A percentile compares a stretch with the other conserved stretches of the same genome.
Conservation (phyloP, 805 yeast genomes). For the Jamesozyma piceae region DNA sequence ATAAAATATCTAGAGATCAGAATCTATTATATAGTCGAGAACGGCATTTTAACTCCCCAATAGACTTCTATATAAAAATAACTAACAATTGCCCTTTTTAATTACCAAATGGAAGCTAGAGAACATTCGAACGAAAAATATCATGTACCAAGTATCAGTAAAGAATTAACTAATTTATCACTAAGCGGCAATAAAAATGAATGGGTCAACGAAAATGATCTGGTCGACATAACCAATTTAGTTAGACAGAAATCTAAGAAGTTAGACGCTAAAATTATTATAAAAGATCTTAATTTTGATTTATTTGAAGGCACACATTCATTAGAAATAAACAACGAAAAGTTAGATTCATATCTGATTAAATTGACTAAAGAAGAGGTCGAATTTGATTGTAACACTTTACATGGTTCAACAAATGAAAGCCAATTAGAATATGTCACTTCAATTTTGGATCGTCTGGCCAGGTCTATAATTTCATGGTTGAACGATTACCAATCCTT, state of each 20-base stretch:
- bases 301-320: conserved; percentile 83
- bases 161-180: background rate
- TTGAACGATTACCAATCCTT: conserved; percentile 56
- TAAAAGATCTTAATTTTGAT: conserved; percentile 50
- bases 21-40: background rate
- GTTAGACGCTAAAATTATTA: conserved; percentile 46
- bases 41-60: background rate
- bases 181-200: background rate
- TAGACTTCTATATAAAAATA: background rate
- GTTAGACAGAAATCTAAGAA: conserved; percentile 35
- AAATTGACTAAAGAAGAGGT: conserved; percentile 37
- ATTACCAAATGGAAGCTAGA: background rate
- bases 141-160: background rate
- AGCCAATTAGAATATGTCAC: conserved; percentile 35
- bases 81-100: background rate
- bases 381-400: conserved; percentile 34
- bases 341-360: conserved; percentile 72
- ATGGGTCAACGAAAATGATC: conserved; percentile 4
- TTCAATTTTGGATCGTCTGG: conserved; percentile 44
- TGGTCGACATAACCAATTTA: conserved; percentile 48
- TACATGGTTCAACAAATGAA: conserved; percentile 16
- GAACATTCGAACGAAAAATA: background rate
- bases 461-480: conserved; percentile 61
- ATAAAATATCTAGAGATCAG: too few relatives aligned
- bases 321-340: conserved; percentile 60